Evolutionary conservation across 2,329 filamentous ascomycete species (phyloP).

Genomic region (Magnaporthales sp.): DNA sequence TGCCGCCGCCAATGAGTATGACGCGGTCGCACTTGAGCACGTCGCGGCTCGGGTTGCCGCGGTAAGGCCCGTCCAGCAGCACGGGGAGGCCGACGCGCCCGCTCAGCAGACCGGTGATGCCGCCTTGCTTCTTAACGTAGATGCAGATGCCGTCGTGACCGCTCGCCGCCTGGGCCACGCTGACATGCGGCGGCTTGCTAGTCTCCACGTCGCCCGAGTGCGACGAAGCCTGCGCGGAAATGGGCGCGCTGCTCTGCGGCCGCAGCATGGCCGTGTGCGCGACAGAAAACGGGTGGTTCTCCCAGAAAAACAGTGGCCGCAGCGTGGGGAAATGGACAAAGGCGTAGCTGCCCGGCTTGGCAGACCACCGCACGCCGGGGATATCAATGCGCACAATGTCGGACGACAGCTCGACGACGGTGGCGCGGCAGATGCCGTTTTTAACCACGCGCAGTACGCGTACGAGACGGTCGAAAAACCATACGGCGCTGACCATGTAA

Average conservation of each 20-base stretch:
- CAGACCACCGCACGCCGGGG: conserved; percentile 20
- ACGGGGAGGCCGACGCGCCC: conserved; percentile 19
- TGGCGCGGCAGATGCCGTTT: conserved; percentile 22
- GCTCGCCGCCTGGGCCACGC: neutral
- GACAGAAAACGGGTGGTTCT: conserved; percentile 46
- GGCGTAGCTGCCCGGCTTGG: conserved; percentile 23
- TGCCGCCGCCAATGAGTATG: conserved; percentile 35
- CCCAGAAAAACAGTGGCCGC: conserved; percentile 30
- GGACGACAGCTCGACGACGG: conserved; percentile 16
- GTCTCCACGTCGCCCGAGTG: conserved; percentile 7
- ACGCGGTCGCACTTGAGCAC: conserved; percentile 25
- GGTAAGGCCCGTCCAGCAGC: conserved; percentile 31
- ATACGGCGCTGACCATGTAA: conserved; percentile 17
- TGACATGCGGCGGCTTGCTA: neutral
- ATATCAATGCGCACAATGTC: conserved; percentile 24
- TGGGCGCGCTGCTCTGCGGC: conserved; percentile 46
- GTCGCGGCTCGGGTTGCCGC: conserved; percentile 16
- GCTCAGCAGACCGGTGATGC: conserved; percentile 24
- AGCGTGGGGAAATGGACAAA: conserved; percentile 42
- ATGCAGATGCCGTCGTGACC: conserved; percentile 23
- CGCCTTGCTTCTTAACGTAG: conserved; percentile 24
- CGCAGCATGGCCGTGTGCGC: conserved; percentile 17
- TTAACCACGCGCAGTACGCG: conserved; percentile 28
- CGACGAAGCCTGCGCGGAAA: conserved; percentile 23
- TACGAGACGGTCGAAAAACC: conserved; percentile 32